Base-by-base conservation (phyloP, 192 early-diverging fungal genomes). In the Gorgonomyces haynaldii region DNA sequence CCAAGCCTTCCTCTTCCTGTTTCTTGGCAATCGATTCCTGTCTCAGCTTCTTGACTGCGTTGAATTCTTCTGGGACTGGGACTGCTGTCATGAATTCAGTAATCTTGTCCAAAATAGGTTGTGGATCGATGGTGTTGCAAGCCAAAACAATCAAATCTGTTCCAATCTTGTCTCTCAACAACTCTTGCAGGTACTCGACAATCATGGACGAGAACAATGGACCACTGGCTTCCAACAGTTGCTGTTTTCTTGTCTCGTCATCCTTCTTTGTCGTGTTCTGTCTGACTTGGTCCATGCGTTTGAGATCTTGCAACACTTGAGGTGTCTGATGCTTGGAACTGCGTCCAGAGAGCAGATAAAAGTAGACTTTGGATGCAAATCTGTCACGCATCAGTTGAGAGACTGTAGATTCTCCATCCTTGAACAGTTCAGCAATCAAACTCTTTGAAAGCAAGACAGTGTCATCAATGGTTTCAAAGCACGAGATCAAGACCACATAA, bases 391-490 rank as follows among this genome's bases (percentile, higher is more conserved):
- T 41, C 45, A 89, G 69, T 39, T 83, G 78, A 20, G 30, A 19
- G 17, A 65, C 45, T 27, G 37, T 43, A 24, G 34, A 53, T 45
- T 52, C 58, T 24, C 51, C 67, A 27, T 53, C 73, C 5, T 50
- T 52, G 17, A 65, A 38, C 27, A 73, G 55, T 60, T 68, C 66
- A 1, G 23, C 31, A 39, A 96, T 50, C 45, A 96, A 70, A 20
- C 81, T 61, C 56, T 91, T 93, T 42, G 61, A 54, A 34, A 89
- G 62, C 24, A 91, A 64, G 21, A 91, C 86, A 9, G 91, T 97
- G 63, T 97, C 93, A 62, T 97, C 93, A 13, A 92, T 73, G 47
- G 79, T 81, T 61, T 94, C 90, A 57, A 93, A 79, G 29, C 82
- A 65, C 42, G 77, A 68, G 1, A 97, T 50, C 35, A 97, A 66